Evolutionary conservation across 108 stramenopile species (phyloP).

Genomic region (Stephanodiscus minutulus): DNA sequence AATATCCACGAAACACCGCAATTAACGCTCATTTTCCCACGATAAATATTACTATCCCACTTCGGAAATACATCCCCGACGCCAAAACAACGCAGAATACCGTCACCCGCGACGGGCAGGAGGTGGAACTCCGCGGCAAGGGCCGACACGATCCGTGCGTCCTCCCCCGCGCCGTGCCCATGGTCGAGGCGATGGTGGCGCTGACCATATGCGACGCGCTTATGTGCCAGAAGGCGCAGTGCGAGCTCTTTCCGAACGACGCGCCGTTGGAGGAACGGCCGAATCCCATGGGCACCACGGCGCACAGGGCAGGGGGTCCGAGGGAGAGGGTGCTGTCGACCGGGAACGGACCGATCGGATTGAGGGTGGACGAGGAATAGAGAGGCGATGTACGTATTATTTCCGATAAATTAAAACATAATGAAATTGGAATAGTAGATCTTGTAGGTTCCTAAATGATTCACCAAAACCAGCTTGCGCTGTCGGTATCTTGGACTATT

Average conservation of each 20-base stretch:
- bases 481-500: too few species aligned
- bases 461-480: too few species aligned
- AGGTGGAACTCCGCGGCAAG: constrained; percentile 93
- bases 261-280: constrained; percentile 60
- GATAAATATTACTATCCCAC: not conserved
- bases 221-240: constrained; percentile 94
- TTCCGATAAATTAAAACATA: not conserved
- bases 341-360: constrained; percentile 54
- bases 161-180: constrained; percentile 94
- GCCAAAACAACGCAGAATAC: constrained; percentile 65
- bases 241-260: constrained; percentile 80
- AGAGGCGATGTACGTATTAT: not conserved
- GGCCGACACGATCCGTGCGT: constrained; percentile 99
- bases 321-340: constrained; percentile 30
- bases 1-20: too few species aligned
- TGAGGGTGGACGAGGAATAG: constrained; percentile 84
- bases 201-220: constrained; percentile 92
- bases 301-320: constrained; percentile 60
- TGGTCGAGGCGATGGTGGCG: constrained; percentile 99
- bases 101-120: constrained; percentile 93
- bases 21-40: not conserved
- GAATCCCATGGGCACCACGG: constrained; percentile 89
- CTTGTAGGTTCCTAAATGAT: too few species aligned
- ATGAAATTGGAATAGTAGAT: not conserved
- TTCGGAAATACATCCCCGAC: not conserved